Base-by-base conservation (phyloP, 768 basidiomycete genomes). In the Brasilioporus rufonigricans region DNA sequence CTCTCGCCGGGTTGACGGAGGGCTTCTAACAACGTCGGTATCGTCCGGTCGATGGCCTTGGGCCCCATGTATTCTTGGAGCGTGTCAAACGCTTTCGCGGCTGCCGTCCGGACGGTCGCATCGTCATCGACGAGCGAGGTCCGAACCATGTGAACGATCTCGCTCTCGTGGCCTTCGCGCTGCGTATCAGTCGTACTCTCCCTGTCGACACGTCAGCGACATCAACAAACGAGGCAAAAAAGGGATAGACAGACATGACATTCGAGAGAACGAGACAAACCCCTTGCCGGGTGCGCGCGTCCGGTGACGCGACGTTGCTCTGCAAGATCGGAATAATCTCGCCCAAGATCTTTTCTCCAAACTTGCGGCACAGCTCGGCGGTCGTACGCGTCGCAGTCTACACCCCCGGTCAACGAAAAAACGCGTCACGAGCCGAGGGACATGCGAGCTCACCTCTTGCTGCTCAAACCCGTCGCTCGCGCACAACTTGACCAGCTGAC, bases 31-130 rank as follows among this genome's bases (percentile, higher is more conserved):
- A 98, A 71, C 0, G 96, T 98, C 0, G 97, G 96, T 55, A 98
- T 98, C 0, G 93, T 98, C 73, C 95, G 84, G 65, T 98, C 96
- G 58, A 98, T 95, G 7, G 95, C 94, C 66, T 87, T 91, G 29
- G 84, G 80, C 8, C 96, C 97, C 38, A 98, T 80, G 62, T 88
- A 81, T 58, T 95, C 91, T 74, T 98, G 96, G n/a, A 98, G 79
- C 5, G 85, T 82, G 67, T 98, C 97, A 71, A 99, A 89, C 0
- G 87, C 84, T 61, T 78, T 87, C 0, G 95, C 96, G 7, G 95
- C 96, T 0, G 96, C 95, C 4, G 88, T 74, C 39, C 96, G 85
- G 19, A 98, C 96, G 41, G 81, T 82, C 19, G 87, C 75, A 63
- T 93, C 88, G 56, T 90, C 86, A 64, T 98, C 96, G 23, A 98